These are phyloP conservation scores for Chytriomyces hyalinus DNA, from an alignment of 192 early-diverging fungal species.

Conservation along the genomic window DNA sequence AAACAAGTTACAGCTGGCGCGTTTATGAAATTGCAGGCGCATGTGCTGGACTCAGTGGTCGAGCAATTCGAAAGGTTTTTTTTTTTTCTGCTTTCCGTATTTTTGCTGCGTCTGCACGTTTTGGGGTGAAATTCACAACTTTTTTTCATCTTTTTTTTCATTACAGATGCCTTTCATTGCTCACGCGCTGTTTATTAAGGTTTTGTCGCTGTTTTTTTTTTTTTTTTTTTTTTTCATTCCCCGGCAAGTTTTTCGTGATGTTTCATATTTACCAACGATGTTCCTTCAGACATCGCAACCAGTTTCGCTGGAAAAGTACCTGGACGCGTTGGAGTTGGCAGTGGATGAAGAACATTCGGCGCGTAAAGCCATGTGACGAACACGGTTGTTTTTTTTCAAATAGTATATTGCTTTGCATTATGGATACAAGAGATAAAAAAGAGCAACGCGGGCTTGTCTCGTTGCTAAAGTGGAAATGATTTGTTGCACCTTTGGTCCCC, in stretches of 20 bases:
- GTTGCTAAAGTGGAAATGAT: too few species aligned
- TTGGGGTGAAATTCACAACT: neutral
- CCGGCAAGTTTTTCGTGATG: too few species aligned
- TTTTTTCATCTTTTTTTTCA: neutral
- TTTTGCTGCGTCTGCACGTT: neutral
- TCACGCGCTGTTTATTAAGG: conserved; percentile 55
- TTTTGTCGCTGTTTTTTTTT: conserved; percentile 4
- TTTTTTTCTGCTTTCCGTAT: neutral
- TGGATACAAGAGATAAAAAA: too few species aligned
- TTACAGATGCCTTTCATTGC: conserved; percentile 62
- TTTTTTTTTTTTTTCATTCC: neutral
- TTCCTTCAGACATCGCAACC: neutral
- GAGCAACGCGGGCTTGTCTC: too few species aligned
- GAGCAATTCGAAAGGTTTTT: conserved; percentile 39
- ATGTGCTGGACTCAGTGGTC: conserved; percentile 42
- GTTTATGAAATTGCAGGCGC: conserved; percentile 47
- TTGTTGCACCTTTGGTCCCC: too few species aligned
- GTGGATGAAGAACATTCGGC: conserved; percentile 22
- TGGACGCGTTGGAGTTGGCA: conserved; percentile 26
- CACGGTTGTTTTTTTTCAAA: too few species aligned
- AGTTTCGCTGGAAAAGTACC: conserved; percentile 9
- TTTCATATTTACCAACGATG: too few species aligned
- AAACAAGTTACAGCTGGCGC: conserved; percentile 29
- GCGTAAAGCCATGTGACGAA: conserved; percentile 11
- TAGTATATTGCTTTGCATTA: too few species aligned